These are phyloP conservation scores for Lactarius tabidus DNA, from an alignment of 768 basidiomycete species.

Conservation along the genomic window DNA sequence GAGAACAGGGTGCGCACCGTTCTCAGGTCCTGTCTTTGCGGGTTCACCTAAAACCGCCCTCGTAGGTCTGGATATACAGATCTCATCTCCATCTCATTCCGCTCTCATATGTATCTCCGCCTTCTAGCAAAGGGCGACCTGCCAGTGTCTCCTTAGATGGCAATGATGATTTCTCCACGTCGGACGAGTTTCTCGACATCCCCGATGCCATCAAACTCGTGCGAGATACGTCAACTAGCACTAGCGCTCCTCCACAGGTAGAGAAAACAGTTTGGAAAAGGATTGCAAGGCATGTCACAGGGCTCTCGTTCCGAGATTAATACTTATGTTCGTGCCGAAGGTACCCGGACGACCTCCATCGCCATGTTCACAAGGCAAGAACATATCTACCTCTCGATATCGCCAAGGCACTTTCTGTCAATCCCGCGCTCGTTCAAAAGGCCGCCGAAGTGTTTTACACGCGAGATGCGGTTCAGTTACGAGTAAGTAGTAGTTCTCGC, in stretches of 20 bases:
- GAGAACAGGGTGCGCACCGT: conserved; percentile 79
- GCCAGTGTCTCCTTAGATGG: conserved; percentile 50
- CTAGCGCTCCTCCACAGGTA: conserved; percentile 55
- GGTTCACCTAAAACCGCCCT: conserved; percentile 21
- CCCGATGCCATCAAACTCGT: conserved; percentile 64
- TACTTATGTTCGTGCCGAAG: conserved; percentile 34
- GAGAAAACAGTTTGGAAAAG: conserved; percentile 67
- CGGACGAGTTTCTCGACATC: conserved; percentile 49
- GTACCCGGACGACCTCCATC: conserved; percentile 62
- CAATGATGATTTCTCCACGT: conserved; percentile 37
- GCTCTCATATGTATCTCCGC: conserved; percentile 65
- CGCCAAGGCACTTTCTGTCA: conserved; percentile 59
- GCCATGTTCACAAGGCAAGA: conserved; percentile 73
- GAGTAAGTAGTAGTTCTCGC: conserved; percentile 48
- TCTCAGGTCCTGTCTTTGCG: conserved; percentile 17
- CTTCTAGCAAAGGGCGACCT: conserved; percentile 49
- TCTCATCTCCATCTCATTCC: conserved; percentile 86
- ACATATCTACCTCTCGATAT: conserved; percentile 79
- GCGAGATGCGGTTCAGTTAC: conserved; percentile 83
- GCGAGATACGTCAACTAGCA: conserved; percentile 49
- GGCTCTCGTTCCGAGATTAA: conserved; percentile 5
- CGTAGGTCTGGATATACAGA: conserved; percentile 86
- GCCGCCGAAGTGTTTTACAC: conserved; percentile 94
- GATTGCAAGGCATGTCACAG: conserved; percentile 50
- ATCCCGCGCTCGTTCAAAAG: conserved; percentile 74